Conservation (phyloP, 805 yeast genomes). For the Metschnikowia anglica region DNA sequence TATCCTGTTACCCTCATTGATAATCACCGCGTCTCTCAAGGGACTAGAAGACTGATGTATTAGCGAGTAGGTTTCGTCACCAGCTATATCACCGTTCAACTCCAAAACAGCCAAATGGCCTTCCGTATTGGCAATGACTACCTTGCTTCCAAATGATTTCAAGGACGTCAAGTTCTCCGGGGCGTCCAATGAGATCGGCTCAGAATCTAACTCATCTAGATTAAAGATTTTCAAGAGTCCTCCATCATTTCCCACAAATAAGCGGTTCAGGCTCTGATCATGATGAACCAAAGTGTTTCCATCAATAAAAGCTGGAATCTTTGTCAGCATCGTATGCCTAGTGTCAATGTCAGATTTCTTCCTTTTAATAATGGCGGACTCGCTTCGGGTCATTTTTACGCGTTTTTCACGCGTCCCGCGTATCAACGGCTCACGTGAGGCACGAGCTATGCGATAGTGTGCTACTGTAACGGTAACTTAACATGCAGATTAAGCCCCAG, state of each 20-base stretch:
- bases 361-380: too few relatives aligned
- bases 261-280: slow-evolving; percentile 25
- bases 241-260: slow-evolving; percentile 53
- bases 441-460: too few relatives aligned
- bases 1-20: slow-evolving; percentile 59
- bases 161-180: slow-evolving; percentile 47
- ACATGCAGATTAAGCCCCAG: too few relatives aligned
- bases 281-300: slow-evolving; percentile 39
- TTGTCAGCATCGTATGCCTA: slow-evolving; percentile 15
- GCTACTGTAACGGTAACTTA: too few relatives aligned
- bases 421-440: too few relatives aligned
- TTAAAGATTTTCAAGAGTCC: slow-evolving; percentile 55
- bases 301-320: slow-evolving; percentile 41
- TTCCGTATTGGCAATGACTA: slow-evolving; percentile 37
- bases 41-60: slow-evolving; percentile 47
- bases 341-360: too few relatives aligned
- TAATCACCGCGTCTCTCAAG: slow-evolving; percentile 52
- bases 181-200: slow-evolving; percentile 59
- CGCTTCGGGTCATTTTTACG: too few relatives aligned
- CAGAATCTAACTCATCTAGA: slow-evolving; percentile 49
- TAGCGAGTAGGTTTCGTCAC: slow-evolving; percentile 37
- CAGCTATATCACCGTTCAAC: slow-evolving; percentile 6
- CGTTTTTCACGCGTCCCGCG: too few relatives aligned
- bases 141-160: slow-evolving; percentile 22
- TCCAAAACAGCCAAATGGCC: slow-evolving; percentile 37